These are phyloP conservation scores for Paramecium caudatum DNA, from an alignment of 73 alveolate genomes.

Conservation along the genomic window DNA sequence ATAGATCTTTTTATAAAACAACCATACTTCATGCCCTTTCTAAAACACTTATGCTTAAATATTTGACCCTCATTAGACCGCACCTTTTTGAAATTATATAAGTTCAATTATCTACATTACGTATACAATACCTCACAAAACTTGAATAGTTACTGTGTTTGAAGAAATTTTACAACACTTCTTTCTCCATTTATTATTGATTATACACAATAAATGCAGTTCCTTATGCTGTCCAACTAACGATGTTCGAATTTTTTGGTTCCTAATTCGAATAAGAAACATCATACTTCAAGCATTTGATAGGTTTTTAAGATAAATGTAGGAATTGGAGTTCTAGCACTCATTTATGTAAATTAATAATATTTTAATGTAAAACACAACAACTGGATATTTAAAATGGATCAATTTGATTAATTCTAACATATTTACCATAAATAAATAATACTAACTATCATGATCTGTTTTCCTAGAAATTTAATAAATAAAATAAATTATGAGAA, in stretches of 20 bases:
- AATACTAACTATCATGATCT: too few relatives aligned
- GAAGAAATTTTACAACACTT: slow-evolving; percentile 48
- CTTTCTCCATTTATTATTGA: background rate
- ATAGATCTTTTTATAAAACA: slow-evolving; percentile 44
- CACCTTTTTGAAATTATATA: slow-evolving; percentile 53
- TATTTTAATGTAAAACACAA: background rate
- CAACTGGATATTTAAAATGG: background rate
- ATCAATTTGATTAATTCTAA: slow-evolving; percentile 29
- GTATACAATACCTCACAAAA: slow-evolving; percentile 49
- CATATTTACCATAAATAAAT: background rate
- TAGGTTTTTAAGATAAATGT: slow-evolving; percentile 56
- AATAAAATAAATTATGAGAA: too few relatives aligned
- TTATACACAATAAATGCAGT: slow-evolving; percentile 57
- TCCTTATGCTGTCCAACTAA: slow-evolving; percentile 62
- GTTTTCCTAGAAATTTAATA: too few relatives aligned
- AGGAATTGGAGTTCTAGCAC: slow-evolving; percentile 61
- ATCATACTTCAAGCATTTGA: slow-evolving; percentile 46
- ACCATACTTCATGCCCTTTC: slow-evolving; percentile 65
- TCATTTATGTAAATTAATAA: background rate
- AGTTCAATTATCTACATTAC: slow-evolving; percentile 24
- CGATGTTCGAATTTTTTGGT: background rate
- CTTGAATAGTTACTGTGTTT: slow-evolving; percentile 63
- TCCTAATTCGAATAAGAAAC: background rate
- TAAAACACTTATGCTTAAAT: slow-evolving; percentile 58
- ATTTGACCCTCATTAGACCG: slow-evolving; percentile 61